These are phyloP conservation scores for Leucoagaricus sp. DNA, from an alignment of 1,284 basidiomycete genomes.

Conservation along the genomic window DNA sequence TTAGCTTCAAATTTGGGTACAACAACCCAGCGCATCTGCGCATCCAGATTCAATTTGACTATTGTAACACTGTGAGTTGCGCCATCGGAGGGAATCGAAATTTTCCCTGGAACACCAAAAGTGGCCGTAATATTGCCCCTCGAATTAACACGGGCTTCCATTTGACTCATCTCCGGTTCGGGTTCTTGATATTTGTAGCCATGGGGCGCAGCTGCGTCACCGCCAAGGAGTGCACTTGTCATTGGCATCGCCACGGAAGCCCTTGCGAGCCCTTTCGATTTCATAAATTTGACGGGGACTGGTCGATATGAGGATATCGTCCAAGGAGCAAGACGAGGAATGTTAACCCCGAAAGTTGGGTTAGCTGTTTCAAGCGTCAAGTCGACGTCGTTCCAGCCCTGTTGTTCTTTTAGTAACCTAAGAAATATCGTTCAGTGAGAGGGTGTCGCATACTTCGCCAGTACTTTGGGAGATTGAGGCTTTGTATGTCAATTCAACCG, in stretches of 20 bases:
- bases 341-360: conserved; percentile 28
- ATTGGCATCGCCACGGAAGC: too few relatives aligned
- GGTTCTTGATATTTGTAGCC: background rate
- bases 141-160: conserved; percentile 22
- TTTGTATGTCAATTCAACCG: conserved; percentile 38
- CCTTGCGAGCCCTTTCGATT: too few relatives aligned
- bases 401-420: background rate
- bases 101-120: conserved; percentile 35
- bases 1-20: conserved; percentile 32
- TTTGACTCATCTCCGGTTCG: conserved; percentile 6
- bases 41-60: conserved; percentile 29
- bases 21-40: conserved; percentile 32
- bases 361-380: conserved; percentile 32
- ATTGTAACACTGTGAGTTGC: conserved; percentile 35
- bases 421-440: background rate
- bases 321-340: conserved; percentile 24
- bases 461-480: conserved; percentile 37
- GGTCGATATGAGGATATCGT: conserved; percentile 12
- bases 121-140: conserved; percentile 35
- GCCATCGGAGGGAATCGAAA: conserved; percentile 32
- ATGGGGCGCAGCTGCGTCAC: background rate
- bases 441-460: conserved; percentile 31
- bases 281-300: background rate
- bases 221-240: background rate
- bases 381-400: conserved; percentile 32